These are phyloP conservation scores for Xylaria cubensis DNA, from an alignment of 495 filamentous ascomycete species.

Conservation along the genomic window DNA sequence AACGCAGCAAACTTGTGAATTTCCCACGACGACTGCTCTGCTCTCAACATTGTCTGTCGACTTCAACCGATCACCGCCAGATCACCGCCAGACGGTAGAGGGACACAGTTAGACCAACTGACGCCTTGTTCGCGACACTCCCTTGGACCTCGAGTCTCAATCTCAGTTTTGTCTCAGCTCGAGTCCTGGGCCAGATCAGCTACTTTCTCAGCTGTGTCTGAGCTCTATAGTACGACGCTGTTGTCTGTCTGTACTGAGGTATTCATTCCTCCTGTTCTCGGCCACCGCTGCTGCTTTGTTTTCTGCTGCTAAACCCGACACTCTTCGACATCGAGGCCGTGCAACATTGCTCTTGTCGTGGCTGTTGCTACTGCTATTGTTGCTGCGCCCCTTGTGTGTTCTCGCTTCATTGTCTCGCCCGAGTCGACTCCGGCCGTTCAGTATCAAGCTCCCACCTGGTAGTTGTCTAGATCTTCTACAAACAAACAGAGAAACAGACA, in stretches of 20 bases:
- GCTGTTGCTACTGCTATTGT: background rate
- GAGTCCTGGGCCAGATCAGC: background rate
- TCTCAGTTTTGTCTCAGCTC: background rate
- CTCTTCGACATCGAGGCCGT: background rate
- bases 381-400: background rate
- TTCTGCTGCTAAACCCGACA: background rate
- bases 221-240: background rate
- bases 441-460: background rate
- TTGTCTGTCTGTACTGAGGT: background rate
- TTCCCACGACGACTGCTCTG: constrained; percentile 22
- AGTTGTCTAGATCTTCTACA: background rate
- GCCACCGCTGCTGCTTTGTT: background rate
- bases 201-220: background rate
- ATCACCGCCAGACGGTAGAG: background rate
- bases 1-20: constrained; percentile 25
- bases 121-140: background rate
- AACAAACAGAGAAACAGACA: background rate
- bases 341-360: background rate
- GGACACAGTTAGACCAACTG: background rate
- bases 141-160: background rate
- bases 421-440: background rate
- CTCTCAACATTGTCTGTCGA: background rate
- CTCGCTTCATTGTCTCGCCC: background rate
- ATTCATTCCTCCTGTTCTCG: constrained; percentile 1
- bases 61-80: background rate